phyloP scores from a whole-genome alignment of 2,329 filamentous ascomycete species.

The Cladosporium sp. region DNA sequence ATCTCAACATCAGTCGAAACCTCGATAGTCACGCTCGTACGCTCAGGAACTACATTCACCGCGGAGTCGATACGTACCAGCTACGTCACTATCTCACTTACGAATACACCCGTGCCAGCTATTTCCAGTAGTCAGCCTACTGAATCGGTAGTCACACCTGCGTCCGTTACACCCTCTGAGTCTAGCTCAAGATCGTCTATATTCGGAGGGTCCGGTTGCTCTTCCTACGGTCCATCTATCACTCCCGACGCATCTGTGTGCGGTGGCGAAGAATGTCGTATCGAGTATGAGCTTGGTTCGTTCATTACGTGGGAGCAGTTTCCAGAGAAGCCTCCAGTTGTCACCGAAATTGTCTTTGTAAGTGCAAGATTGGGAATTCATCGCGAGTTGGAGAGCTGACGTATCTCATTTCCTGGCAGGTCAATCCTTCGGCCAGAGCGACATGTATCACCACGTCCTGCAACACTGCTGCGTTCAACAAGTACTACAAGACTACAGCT shows the following conservation, averaged over 20 bases:
- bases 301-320: slow-evolving; percentile 27
- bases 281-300: slow-evolving; percentile 27
- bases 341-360: slow-evolving; percentile 26
- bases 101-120: neutral
- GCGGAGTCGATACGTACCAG: slow-evolving; percentile 6
- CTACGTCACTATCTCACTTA: neutral
- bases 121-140: neutral
- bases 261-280: slow-evolving; percentile 23
- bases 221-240: neutral
- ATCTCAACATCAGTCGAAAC: neutral
- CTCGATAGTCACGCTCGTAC: slow-evolving; percentile 1
- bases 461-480: slow-evolving; percentile 27
- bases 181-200: neutral
- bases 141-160: neutral
- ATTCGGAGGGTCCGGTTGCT: neutral
- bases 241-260: slow-evolving; percentile 23
- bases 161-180: neutral
- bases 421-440: slow-evolving; percentile 22
- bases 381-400: neutral
- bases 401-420: neutral
- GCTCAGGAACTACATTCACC: slow-evolving; percentile 16
- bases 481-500: slow-evolving; percentile 25
- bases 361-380: neutral
- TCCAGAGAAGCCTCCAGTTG: slow-evolving; percentile 21
- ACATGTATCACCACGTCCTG: slow-evolving; percentile 31